Evolutionary conservation across 139 green algal genomes (phyloP).

Genomic region (Ettlia oleoabundans): DNA sequence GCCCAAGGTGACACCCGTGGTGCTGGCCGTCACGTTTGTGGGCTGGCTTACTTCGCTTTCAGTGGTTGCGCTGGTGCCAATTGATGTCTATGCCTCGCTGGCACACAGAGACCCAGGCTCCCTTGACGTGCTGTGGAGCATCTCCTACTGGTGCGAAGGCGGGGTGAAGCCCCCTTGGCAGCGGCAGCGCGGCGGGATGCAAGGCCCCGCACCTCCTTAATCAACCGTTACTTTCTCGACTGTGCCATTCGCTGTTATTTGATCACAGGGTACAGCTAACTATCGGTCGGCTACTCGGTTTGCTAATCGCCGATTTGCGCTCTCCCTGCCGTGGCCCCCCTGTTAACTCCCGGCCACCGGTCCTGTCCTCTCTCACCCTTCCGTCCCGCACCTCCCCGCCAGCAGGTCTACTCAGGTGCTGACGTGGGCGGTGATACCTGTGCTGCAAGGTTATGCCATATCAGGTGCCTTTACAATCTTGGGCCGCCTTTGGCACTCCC

Average conservation of each 20-base stretch:
- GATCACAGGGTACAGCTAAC: no score
- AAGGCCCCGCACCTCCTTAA: no score
- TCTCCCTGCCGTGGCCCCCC: no score
- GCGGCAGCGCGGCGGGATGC: background rate
- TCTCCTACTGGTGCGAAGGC: slow-evolving; percentile 72
- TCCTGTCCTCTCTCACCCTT: no score
- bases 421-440: slow-evolving; percentile 90
- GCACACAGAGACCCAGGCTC: slow-evolving; percentile 25
- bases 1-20: slow-evolving; percentile 55
- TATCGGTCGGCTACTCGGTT: no score
- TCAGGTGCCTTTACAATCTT: slow-evolving; percentile 86
- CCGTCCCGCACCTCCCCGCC: background rate
- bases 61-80: slow-evolving; percentile 85
- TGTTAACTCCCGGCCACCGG: no score
- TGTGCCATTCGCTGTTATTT: no score
- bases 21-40: slow-evolving; percentile 63
- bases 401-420: slow-evolving; percentile 79
- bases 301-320: no score
- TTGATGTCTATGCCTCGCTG: slow-evolving; percentile 79
- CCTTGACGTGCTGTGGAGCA: slow-evolving; percentile 71
- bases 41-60: slow-evolving; percentile 87
- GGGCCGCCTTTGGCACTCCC: slow-evolving; percentile 51
- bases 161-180: no score
- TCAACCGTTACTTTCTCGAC: no score
- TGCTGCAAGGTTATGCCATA: slow-evolving; percentile 87